phyloP scores from a whole-genome alignment of 2,329 filamentous ascomycete genomes.

The Colletotrichum liaoningense region DNA sequence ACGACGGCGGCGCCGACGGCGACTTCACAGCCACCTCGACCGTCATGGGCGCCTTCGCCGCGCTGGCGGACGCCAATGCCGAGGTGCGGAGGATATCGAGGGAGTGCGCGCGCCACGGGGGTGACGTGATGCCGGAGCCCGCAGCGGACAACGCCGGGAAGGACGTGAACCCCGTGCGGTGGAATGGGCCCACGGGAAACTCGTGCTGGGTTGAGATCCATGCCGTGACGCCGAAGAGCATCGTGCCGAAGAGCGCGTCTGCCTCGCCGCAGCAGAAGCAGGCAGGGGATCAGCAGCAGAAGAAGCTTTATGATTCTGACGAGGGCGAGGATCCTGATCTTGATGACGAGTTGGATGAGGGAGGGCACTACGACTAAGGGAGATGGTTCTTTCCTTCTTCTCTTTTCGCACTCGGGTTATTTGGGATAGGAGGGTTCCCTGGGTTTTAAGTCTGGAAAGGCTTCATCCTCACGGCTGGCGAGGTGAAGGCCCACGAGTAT shows the following conservation, averaged over 20 bases:
- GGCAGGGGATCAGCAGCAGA: constrained; percentile 15
- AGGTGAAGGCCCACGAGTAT: neutral
- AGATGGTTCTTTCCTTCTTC: too few species aligned
- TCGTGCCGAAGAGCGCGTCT: constrained; percentile 18
- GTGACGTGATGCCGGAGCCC: constrained; percentile 23
- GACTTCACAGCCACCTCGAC: constrained; percentile 33
- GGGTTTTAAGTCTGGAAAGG: neutral
- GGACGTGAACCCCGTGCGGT: constrained; percentile 46
- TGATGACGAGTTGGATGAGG: constrained; percentile 42
- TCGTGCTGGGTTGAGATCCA: constrained; percentile 53
- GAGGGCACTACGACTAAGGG: constrained; percentile 26
- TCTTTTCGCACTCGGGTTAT: too few species aligned
- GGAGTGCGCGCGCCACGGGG: constrained; percentile 35
- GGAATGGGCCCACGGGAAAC: constrained; percentile 49
- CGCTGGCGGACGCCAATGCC: constrained; percentile 49
- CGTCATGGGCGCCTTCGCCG: constrained; percentile 46
- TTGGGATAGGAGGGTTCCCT: neutral
- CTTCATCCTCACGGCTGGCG: neutral
- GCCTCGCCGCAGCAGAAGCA: constrained; percentile 19
- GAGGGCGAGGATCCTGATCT: constrained; percentile 44
- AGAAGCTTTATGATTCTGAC: constrained; percentile 48
- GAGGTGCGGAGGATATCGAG: constrained; percentile 44
- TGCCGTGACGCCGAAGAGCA: constrained; percentile 40
- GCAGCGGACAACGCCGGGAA: neutral
- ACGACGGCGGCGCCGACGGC: constrained; percentile 39